Evolutionary conservation across 352 stramenopile species (phyloP).

Genomic region (Pythium myriotylum): DNA sequence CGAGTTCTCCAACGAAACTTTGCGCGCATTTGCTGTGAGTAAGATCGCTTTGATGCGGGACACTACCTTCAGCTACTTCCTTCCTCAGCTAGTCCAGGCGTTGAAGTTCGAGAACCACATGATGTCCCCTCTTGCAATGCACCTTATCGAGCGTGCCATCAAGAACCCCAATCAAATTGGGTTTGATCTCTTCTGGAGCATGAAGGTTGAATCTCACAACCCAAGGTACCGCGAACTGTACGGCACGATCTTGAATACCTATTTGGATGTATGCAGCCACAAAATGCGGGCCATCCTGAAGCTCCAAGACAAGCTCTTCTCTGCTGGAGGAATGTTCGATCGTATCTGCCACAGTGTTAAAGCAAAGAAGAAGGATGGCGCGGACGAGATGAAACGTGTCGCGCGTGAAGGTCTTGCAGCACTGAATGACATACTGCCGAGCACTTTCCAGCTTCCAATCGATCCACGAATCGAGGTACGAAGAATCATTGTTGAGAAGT

Average conservation of each 20-base stretch:
- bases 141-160: conserved; percentile 87
- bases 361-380: conserved; percentile 78
- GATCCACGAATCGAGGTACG: conserved; percentile 84
- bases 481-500: conserved; percentile 86
- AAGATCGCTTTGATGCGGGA: conserved; percentile 87
- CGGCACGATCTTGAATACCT: conserved; percentile 79
- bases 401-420: conserved; percentile 81
- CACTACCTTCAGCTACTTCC: conserved; percentile 85
- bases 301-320: conserved; percentile 88
- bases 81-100: conserved; percentile 88
- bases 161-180: conserved; percentile 89
- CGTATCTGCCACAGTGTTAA: conserved; percentile 85
- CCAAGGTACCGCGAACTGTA: conserved; percentile 80
- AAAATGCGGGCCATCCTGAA: conserved; percentile 93
- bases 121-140: conserved; percentile 67
- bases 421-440: conserved; percentile 83
- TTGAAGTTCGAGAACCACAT: conserved; percentile 91
- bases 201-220: conserved; percentile 90
- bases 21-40: conserved; percentile 75
- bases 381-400: conserved; percentile 80
- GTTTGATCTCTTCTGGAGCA: conserved; percentile 89
- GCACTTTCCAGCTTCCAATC: conserved; percentile 87
- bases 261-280: conserved; percentile 83
- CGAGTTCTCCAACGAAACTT: conserved; percentile 74
- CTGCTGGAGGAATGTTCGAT: conserved; percentile 76